A percentile compares a stretch with the other conserved stretches of the same genome.
Conservation (phyloP, 257 asterid genomes). For the Solanum ahanhuiri region DNA sequence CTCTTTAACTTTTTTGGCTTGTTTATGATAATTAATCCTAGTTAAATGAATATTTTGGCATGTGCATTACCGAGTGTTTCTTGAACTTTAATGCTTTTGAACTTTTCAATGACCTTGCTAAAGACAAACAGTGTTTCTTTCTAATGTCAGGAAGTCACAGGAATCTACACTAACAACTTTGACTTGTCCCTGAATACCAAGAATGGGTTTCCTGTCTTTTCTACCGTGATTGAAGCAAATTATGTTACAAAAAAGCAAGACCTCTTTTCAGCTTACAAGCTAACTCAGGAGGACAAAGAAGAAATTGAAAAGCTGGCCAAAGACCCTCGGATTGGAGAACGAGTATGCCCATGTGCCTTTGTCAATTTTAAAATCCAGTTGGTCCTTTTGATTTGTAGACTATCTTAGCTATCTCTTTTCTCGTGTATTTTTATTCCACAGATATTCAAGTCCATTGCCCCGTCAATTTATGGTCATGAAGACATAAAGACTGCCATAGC, state of each 20-base stretch:
- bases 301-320: constrained; percentile 92
- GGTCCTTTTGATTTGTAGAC: background rate
- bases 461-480: constrained; percentile 94
- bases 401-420: background rate
- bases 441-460: constrained; percentile 91
- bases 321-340: constrained; percentile 94
- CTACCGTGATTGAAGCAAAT: constrained; percentile 99
- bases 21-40: background rate
- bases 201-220: constrained; percentile 98
- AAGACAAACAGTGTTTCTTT: background rate
- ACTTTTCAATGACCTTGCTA: background rate
- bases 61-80: background rate
- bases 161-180: constrained; percentile 90
- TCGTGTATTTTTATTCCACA: constrained; percentile 10
- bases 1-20: background rate
- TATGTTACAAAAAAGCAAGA: constrained; percentile 90
- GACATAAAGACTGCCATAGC: constrained; percentile 95
- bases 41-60: constrained; percentile 2
- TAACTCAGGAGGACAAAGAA: constrained; percentile 95
- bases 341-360: constrained; percentile 29
- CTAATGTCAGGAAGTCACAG: constrained; percentile 83
- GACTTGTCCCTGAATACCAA: constrained; percentile 93
- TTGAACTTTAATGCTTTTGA: background rate
- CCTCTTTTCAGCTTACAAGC: constrained; percentile 93
- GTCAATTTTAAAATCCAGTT: background rate